A percentile compares a stretch with the other conserved stretches of the same genome.
These are phyloP conservation scores for Eugenia klotzschiana DNA, from an alignment of 441 rosid species.

Conservation along the genomic window DNA sequence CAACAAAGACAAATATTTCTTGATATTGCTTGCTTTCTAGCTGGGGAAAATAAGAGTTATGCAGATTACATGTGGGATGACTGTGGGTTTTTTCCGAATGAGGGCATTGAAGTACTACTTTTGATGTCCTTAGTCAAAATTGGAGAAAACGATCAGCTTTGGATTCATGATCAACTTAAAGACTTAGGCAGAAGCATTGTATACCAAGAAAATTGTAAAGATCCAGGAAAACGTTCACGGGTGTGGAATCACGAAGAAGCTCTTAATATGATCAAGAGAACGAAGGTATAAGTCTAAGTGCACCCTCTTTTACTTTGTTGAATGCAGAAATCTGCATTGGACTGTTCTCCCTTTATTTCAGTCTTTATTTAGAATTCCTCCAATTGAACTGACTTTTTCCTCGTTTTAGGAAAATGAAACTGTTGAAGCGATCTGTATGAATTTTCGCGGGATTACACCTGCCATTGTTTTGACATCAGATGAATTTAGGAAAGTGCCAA, in stretches of 20 bases:
- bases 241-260: rapidly evolving
- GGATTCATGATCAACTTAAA: not conserved
- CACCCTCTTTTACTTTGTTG: no score
- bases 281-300: no score
- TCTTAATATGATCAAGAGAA: rapidly evolving
- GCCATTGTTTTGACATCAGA: no score
- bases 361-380: no score
- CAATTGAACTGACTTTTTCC: no score
- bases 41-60: not conserved
- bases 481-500: no score
- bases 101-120: not conserved
- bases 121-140: not conserved
- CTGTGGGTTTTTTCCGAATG: not conserved
- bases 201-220: not conserved
- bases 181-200: not conserved
- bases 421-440: no score
- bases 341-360: no score
- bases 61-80: not conserved
- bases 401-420: no score
- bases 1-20: not conserved
- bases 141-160: rapidly evolving
- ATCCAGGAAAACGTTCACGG: not conserved
- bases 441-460: no score
- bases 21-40: not conserved
- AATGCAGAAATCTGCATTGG: no score